Base-by-base conservation (phyloP, 495 filamentous ascomycete species). In the Talaromyces thailandensis region DNA sequence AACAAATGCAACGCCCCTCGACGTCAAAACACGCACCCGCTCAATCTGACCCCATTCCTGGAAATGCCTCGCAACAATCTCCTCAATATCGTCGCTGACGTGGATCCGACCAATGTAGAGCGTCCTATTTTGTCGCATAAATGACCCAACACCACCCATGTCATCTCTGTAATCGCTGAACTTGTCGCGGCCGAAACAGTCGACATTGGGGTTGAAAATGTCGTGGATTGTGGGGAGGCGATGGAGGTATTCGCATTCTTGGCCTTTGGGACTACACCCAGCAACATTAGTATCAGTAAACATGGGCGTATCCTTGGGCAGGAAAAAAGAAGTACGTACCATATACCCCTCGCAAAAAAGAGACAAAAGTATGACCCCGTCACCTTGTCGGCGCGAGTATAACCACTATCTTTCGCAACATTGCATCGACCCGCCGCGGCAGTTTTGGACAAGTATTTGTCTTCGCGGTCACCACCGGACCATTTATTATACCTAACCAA, bases 21-120 rank as follows among this genome's bases (percentile, higher is more conserved):
- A 86, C 23, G 92, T 95, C n/a, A 98, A 78, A n/a, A 96, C 93
- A 56, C 93, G 84, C 29, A 86, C 90, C 4, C 94, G 82, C 64
- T 97, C 94, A 31, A 98, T 77, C 67, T 91, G 86, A 3, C 94
- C 94, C 91, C 92, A 98, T 75, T 97, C 93, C 2, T 88, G 84
- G 65, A 97, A 96, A 72, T 98, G 93, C 11, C 94, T 81, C 31
- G 92, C 86, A 2, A 96, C 92, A n/a, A 97, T 83, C 73, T 98
- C 94, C 70, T 97, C 93, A 64, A 97, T 97, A 70, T 96, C 93
- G 73, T 97, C 93, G n/a, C 86, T 92, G 21, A 96, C 93, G 69
- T 96, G 90, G 64, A 98, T 96, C 25, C 93, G 80, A 4, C 94
- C 94, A 8, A 96, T 79, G 68, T 98, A 98, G 9, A 98, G 80